A percentile compares a stretch with the other conserved stretches of the same genome.
phyloP scores from a whole-genome alignment of 306 rosid genomes.

The Cicer bijugum region DNA sequence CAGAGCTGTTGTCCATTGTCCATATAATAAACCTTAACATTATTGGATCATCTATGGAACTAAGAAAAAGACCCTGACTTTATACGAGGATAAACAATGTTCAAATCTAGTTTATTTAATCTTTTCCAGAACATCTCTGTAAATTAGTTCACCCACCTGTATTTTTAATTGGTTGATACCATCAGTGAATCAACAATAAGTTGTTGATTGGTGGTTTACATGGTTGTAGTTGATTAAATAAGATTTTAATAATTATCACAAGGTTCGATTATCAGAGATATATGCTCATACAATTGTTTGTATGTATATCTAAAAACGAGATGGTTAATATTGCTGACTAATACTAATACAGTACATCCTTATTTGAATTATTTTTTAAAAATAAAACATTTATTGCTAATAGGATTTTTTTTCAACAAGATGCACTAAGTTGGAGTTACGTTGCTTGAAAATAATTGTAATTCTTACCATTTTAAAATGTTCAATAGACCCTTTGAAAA shows the following conservation, averaged over 20 bases:
- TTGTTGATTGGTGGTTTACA: conserved; percentile 43
- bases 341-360: no score
- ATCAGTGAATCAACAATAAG: conserved; percentile 38
- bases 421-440: no score
- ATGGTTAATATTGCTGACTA: background rate
- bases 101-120: conserved; percentile 34
- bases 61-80: background rate
- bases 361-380: no score
- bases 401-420: no score
- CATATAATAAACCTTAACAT: conserved; percentile 38
- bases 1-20: conserved; percentile 32
- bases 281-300: background rate
- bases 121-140: conserved; percentile 34
- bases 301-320: background rate
- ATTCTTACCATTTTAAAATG: no score
- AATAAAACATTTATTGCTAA: no score
- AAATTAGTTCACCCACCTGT: conserved; percentile 39
- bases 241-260: conserved; percentile 13
- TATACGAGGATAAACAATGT: conserved; percentile 34
- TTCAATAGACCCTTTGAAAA: no score
- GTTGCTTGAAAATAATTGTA: no score
- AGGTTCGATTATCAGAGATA: background rate
- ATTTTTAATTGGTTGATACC: conserved; percentile 42
- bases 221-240: conserved; percentile 30
- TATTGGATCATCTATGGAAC: conserved; percentile 15